Base-by-base conservation (phyloP, 345 rosid genomes). In the Pelargonium nanum region DNA sequence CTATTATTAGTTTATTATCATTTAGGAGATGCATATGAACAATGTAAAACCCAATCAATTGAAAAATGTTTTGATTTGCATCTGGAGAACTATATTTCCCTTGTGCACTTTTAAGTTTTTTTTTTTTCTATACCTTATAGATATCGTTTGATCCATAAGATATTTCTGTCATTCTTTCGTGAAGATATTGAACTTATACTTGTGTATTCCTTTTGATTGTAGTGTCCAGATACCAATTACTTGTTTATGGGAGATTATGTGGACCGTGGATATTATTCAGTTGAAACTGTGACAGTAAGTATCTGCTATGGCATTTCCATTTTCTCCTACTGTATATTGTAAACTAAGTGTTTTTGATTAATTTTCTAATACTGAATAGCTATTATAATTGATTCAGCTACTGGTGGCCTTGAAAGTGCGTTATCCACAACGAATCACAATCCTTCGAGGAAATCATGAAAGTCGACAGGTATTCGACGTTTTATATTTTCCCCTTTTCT, bases 191-290 rank as follows among this genome's bases (percentile, higher is more conserved):
- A 51, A 24, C 51, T 44, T 57, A 62, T 50, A 26, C 20, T 0
- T 28, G 53, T 48, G 34, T 60, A 60, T 24, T 44, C 67, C 26
- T 54, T 45, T 57, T 67, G 26, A 24, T 77, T 51, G 64, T 74
- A 91, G 98, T 91, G 96, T 72, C 98, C 98, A 65, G 98, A 91
- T 70, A 88, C 96, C 16, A 40, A 40, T 40, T 40, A 40, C 48
- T 40, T 40, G 48, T 40, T 91, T 70, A 91, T 91, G 97, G 95
- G 98, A 73, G 97, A 92, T 69, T 89, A 92, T 67, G 98, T 92
- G 52, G 95, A 92, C 61, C 95, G 95, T 70, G 96, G 96, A 26
- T 92, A 92, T 75, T 92, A 92, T 70, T 92, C 98, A 45, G 93
- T 92, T 56, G 98, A 92, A 76, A 92, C 98, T 66, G 96, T 92